phyloP scores from a whole-genome alignment of 2,329 filamentous ascomycete species.

The Penicillium sp. region DNA sequence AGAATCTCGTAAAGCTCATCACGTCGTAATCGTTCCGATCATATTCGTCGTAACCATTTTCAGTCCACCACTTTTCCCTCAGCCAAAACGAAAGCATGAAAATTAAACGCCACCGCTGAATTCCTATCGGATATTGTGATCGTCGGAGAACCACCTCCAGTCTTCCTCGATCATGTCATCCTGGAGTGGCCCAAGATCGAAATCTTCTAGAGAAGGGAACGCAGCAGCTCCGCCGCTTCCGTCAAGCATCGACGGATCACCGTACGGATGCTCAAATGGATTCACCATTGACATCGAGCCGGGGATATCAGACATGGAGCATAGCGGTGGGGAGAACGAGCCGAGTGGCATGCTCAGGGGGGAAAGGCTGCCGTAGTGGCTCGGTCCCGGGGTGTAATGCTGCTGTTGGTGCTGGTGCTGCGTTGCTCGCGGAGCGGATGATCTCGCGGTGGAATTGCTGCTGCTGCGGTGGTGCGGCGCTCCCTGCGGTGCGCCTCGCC shows the following conservation, averaged over 20 bases:
- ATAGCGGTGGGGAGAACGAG: conserved; percentile 15
- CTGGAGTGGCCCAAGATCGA: conserved; percentile 8
- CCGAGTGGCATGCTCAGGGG: conserved; percentile 12
- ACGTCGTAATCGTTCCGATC: neutral
- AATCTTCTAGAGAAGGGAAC: conserved; percentile 16
- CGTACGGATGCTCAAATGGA: conserved; percentile 42
- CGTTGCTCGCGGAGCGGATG: neutral
- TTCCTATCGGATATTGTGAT: neutral
- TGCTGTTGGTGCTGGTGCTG: conserved; percentile 4
- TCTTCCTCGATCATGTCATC: conserved; percentile 12
- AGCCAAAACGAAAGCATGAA: neutral
- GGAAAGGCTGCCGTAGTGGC: neutral
- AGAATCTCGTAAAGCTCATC: neutral
- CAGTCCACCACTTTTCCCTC: neutral
- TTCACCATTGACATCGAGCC: conserved; percentile 16
- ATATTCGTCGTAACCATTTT: neutral
- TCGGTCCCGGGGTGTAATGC: neutral
- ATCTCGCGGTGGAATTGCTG: neutral
- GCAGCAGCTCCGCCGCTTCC: conserved; percentile 8
- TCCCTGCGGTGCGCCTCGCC: conserved; percentile 15
- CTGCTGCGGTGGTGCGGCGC: conserved; percentile 8
- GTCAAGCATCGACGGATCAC: conserved; percentile 44
- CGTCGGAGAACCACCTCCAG: conserved; percentile 18
- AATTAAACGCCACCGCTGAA: neutral
- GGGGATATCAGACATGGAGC: conserved; percentile 16